These are phyloP conservation scores for Epichloe elymi DNA, from an alignment of 2,329 filamentous ascomycete genomes.

Conservation along the genomic window DNA sequence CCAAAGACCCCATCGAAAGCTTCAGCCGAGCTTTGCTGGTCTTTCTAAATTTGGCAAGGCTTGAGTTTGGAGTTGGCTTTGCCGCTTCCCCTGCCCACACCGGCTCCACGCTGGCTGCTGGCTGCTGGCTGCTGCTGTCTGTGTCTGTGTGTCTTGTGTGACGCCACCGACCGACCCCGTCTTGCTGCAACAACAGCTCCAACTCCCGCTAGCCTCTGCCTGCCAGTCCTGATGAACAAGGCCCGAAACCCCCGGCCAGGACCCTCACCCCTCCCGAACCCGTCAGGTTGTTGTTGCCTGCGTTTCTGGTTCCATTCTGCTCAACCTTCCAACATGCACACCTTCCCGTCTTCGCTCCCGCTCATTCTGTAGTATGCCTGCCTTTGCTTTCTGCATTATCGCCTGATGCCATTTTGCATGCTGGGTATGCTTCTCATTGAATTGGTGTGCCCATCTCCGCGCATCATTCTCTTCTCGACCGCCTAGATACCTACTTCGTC, in stretches of 20 bases:
- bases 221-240: neutral
- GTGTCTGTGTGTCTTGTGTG: no score
- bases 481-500: neutral
- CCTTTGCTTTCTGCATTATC: neutral
- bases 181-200: neutral
- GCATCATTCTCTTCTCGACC: neutral
- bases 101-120: neutral
- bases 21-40: neutral
- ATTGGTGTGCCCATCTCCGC: neutral
- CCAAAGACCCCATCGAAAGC: neutral
- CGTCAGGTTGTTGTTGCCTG: neutral
- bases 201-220: neutral
- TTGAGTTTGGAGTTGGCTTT: neutral
- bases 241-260: neutral
- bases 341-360: neutral
- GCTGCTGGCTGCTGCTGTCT: neutral
- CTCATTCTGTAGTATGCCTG: neutral
- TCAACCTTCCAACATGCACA: neutral
- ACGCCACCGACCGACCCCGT: neutral
- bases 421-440: neutral
- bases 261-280: neutral
- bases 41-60: neutral
- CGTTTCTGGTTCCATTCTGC: neutral
- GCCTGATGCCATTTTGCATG: neutral
- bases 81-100: neutral